Evolutionary conservation across 2,329 filamentous ascomycete genomes (phyloP).

Genomic region (Pyrenophora seminiperda): DNA sequence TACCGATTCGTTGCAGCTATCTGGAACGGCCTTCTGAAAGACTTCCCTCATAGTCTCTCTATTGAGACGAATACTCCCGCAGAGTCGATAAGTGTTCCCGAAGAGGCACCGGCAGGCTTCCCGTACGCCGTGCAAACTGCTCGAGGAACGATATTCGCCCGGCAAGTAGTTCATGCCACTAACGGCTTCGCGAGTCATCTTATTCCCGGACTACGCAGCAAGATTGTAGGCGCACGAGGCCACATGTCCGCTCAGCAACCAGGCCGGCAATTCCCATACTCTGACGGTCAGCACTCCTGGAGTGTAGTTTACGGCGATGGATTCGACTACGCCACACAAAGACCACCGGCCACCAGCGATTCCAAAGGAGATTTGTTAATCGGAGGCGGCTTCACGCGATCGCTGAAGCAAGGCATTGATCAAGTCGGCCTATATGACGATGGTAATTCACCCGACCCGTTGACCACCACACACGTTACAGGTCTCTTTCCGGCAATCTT

Average conservation of each 20-base stretch:
- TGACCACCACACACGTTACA: slow-evolving; percentile 13
- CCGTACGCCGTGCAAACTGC: slow-evolving; percentile 50
- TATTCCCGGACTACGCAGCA: slow-evolving; percentile 54
- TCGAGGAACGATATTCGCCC: slow-evolving; percentile 53
- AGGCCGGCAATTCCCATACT: slow-evolving; percentile 37
- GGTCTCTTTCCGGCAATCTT: slow-evolving; percentile 17
- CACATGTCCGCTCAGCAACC: slow-evolving; percentile 60
- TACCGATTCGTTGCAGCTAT: slow-evolving; percentile 22
- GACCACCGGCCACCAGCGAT: slow-evolving; percentile 3
- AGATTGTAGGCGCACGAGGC: slow-evolving; percentile 11
- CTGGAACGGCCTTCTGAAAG: slow-evolving; percentile 7
- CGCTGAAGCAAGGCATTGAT: slow-evolving; percentile 17
- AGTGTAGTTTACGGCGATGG: slow-evolving; percentile 41
- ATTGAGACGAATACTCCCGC: slow-evolving; percentile 7
- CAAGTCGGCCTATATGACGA: slow-evolving; percentile 21
- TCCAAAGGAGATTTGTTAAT: slow-evolving; percentile 17
- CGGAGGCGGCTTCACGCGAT: slow-evolving; percentile 23
- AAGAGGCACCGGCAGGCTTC: slow-evolving; percentile 43
- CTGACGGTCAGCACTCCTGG: slow-evolving; percentile 55
- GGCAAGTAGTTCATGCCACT: slow-evolving; percentile 63
- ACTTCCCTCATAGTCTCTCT: slow-evolving; percentile 16
- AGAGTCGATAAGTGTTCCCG: slow-evolving; percentile 28
- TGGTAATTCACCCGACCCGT: slow-evolving; percentile 3
- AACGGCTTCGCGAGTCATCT: slow-evolving; percentile 61
- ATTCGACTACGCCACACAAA: slow-evolving; percentile 15